Evolutionary conservation across 805 yeast species (phyloP).

Genomic region (Candida anglica): DNA sequence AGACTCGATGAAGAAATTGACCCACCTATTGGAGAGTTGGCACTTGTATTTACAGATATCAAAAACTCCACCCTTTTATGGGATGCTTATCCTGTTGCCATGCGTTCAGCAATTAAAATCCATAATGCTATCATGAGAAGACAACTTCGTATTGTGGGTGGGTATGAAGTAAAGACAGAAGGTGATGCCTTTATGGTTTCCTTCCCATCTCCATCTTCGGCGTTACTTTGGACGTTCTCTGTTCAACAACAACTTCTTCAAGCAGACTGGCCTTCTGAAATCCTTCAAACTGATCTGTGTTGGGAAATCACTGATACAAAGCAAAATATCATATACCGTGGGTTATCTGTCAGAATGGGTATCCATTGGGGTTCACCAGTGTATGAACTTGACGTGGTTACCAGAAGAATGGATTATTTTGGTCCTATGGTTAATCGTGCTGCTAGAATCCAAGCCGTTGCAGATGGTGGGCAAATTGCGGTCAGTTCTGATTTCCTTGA

Average conservation of each 20-base stretch:
- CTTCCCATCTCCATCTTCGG: conserved; percentile 87
- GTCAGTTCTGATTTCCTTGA: conserved; percentile 76
- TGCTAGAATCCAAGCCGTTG: conserved; percentile 87
- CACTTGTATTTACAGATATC: conserved; percentile 96
- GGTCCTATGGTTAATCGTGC: conserved; percentile 99
- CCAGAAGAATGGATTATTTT: conserved; percentile 96
- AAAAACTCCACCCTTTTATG: conserved; percentile 89
- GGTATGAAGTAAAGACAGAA: conserved; percentile 97
- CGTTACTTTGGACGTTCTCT: conserved; percentile 89
- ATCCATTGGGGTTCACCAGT: conserved; percentile 98
- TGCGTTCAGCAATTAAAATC: conserved; percentile 94
- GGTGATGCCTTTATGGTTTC: conserved; percentile 99
- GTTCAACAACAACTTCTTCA: conserved; percentile 78
- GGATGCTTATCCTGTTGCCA: conserved; percentile 90
- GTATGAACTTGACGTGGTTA: conserved; percentile 89
- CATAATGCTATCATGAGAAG: conserved; percentile 95
- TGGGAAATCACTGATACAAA: conserved; percentile 68
- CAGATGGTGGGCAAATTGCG: conserved; percentile 97
- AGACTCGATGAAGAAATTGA: conserved; percentile 85
- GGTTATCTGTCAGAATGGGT: conserved; percentile 96
- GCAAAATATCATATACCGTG: conserved; percentile 66
- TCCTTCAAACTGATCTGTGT: conserved; percentile 80
- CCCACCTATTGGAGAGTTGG: conserved; percentile 92
- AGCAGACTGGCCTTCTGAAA: conserved; percentile 96
- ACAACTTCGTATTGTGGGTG: conserved; percentile 87